Evolutionary conservation across 306 rosid genomes (phyloP).

Genomic region (Vicia faba): DNA sequence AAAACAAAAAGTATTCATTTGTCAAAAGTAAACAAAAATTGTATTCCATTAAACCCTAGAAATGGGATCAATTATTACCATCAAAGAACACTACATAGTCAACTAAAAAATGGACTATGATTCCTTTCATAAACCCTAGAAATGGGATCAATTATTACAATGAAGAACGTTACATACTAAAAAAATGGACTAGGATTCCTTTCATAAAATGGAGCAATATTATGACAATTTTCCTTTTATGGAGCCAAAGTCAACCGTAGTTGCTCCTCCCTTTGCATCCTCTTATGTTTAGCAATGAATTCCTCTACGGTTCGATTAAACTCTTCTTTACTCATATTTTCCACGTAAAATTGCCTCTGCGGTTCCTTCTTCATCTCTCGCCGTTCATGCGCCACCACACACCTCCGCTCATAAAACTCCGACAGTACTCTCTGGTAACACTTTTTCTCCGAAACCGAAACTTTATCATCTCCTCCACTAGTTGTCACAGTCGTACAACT

Average conservation of each 20-base stretch:
- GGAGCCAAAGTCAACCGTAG: slow-evolving; percentile 20
- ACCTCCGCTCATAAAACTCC: slow-evolving; percentile 39
- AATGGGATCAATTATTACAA: too few species aligned
- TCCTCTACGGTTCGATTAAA: slow-evolving; percentile 58
- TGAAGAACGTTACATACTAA: too few species aligned
- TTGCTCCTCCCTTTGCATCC: slow-evolving; percentile 45
- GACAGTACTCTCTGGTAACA: slow-evolving; percentile 56
- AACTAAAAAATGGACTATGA: too few species aligned
- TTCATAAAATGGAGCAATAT: too few species aligned
- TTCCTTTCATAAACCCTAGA: too few species aligned
- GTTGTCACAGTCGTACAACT: slow-evolving; percentile 7
- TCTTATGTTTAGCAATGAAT: slow-evolving; percentile 59
- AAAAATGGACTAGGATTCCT: too few species aligned
- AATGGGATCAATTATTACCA: too few species aligned
- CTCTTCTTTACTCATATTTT: slow-evolving; percentile 63
- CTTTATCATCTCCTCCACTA: not conserved
- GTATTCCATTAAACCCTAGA: too few species aligned
- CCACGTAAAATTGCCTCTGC: slow-evolving; percentile 36
- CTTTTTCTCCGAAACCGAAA: slow-evolving; percentile 36
- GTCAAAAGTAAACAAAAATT: too few species aligned
- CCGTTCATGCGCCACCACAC: slow-evolving; percentile 25
- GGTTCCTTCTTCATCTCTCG: slow-evolving; percentile 35
- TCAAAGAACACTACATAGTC: too few species aligned
- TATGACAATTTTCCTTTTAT: not conserved
- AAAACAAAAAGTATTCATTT: too few species aligned